Percentiles rank a stretch among this genome's conserved stretches.
Evolutionary conservation across 495 filamentous ascomycete genomes (phyloP).

Genomic region (Talaromyces ruber): DNA sequence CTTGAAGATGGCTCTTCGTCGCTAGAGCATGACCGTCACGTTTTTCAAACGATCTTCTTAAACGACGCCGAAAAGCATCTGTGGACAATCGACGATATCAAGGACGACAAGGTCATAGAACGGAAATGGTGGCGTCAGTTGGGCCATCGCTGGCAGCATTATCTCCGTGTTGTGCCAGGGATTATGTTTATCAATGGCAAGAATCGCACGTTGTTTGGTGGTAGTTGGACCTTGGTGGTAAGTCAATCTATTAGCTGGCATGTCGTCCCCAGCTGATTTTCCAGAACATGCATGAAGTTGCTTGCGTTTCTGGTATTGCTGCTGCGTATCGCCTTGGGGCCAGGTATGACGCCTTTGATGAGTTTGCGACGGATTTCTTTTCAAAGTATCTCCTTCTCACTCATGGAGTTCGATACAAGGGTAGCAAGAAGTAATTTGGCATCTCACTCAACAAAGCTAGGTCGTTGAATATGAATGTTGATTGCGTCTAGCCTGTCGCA

Average conservation of each 20-base stretch:
- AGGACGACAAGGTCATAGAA: constrained; percentile 57
- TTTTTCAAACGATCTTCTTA: constrained; percentile 80
- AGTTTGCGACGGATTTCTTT: constrained; percentile 51
- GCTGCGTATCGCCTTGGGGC: constrained; percentile 73
- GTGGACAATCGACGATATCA: constrained; percentile 68
- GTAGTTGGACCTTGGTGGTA: constrained; percentile 69
- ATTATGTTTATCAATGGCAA: constrained; percentile 76
- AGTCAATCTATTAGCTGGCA: constrained; percentile 13
- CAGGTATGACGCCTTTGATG: constrained; percentile 56
- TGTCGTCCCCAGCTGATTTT: not conserved
- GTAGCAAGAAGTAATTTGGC: not conserved
- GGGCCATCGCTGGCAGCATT: constrained; percentile 75
- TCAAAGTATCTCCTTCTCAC: constrained; percentile 44
- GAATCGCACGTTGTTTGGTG: constrained; percentile 59
- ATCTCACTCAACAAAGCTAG: not conserved
- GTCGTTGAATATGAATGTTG: not conserved
- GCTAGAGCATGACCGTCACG: constrained; percentile 48
- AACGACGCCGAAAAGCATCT: constrained; percentile 57
- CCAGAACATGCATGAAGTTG: constrained; percentile 74
- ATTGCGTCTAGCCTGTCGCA: not conserved
- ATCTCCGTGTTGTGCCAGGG: constrained; percentile 64
- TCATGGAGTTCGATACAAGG: constrained; percentile 40
- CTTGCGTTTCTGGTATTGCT: constrained; percentile 68
- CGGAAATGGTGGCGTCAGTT: constrained; percentile 84
- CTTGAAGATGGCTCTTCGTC: constrained; percentile 27